A percentile compares a stretch with the other conserved stretches of the same genome.
Conservation (phyloP, 495 filamentous ascomycete species). For the Annulohypoxylon stygium region DNA sequence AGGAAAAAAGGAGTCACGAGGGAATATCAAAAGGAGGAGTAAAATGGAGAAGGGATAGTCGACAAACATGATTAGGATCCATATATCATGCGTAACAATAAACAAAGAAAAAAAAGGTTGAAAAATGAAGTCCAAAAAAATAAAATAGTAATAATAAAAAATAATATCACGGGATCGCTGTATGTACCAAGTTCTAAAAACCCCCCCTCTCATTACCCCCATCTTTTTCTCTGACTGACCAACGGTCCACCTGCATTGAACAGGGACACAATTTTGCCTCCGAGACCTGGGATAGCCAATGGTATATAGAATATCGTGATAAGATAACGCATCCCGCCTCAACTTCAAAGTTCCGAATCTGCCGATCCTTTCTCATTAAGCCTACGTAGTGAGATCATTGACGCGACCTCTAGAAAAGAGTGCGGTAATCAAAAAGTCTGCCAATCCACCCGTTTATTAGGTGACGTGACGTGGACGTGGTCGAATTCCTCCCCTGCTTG, state of each 20-base stretch:
- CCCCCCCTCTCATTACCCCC: slow-evolving; percentile 16
- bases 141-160: slow-evolving; percentile 4
- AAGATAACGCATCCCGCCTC: slow-evolving; percentile 47
- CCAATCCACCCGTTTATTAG: slow-evolving; percentile 20
- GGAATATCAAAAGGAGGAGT: slow-evolving; percentile 12
- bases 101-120: slow-evolving; percentile 22
- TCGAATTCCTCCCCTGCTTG: slow-evolving; percentile 6
- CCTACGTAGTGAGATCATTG: slow-evolving; percentile 39
- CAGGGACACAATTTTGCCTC: slow-evolving; percentile 32
- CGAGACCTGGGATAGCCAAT: slow-evolving; percentile 35
- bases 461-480: slow-evolving; percentile 36
- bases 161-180: not conserved
- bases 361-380: slow-evolving; percentile 40
- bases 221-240: slow-evolving; percentile 20
- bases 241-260: slow-evolving; percentile 22
- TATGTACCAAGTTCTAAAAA: not conserved
- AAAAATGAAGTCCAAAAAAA: slow-evolving; percentile 3
- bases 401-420: slow-evolving; percentile 25
- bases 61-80: not conserved
- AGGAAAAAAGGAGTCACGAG: slow-evolving; percentile 2
- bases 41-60: slow-evolving; percentile 17
- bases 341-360: slow-evolving; percentile 31
- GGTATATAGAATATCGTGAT: slow-evolving; percentile 35
- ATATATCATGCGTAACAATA: slow-evolving; percentile 12
- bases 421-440: slow-evolving; percentile 30